Evolutionary conservation across 2,329 filamentous ascomycete species (phyloP).

Genomic region (Diaporthe capsici): DNA sequence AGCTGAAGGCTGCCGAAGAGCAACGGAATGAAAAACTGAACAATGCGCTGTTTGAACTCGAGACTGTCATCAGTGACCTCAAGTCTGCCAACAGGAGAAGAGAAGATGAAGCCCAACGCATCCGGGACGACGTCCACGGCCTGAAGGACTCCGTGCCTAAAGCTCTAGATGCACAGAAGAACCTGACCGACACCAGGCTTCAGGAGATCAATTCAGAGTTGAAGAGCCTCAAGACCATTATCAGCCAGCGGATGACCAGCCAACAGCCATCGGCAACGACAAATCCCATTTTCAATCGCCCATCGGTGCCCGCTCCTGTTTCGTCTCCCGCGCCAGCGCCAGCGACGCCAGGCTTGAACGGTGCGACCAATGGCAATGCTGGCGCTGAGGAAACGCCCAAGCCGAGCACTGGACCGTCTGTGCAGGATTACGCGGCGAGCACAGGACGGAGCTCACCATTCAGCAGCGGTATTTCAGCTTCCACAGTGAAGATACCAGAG

Average conservation of each 20-base stretch:
- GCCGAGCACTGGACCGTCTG: constrained; percentile 46
- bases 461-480: constrained; percentile 61
- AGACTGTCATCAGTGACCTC: constrained; percentile 84
- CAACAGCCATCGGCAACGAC: constrained; percentile 45
- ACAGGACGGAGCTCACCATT: constrained; percentile 61
- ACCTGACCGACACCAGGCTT: constrained; percentile 83
- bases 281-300: constrained; percentile 50
- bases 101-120: constrained; percentile 88
- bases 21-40: constrained; percentile 88
- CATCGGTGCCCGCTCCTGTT: constrained; percentile 44
- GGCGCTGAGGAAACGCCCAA: constrained; percentile 52
- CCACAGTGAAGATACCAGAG: constrained; percentile 80
- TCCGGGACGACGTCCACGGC: constrained; percentile 87
- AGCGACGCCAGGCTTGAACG: constrained; percentile 46
- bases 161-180: constrained; percentile 89
- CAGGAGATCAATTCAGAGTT: constrained; percentile 90
- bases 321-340: constrained; percentile 46
- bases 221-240: constrained; percentile 90
- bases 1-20: constrained; percentile 88
- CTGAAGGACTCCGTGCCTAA: constrained; percentile 90
- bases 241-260: constrained; percentile 73
- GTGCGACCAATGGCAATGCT: constrained; percentile 45
- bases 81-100: constrained; percentile 85
- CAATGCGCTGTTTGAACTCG: constrained; percentile 84
- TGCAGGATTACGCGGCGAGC: constrained; percentile 52